A percentile compares a stretch with the other conserved stretches of the same genome.
phyloP scores from a whole-genome alignment of 2,329 filamentous ascomycete species.

The Cadophora sp. region DNA sequence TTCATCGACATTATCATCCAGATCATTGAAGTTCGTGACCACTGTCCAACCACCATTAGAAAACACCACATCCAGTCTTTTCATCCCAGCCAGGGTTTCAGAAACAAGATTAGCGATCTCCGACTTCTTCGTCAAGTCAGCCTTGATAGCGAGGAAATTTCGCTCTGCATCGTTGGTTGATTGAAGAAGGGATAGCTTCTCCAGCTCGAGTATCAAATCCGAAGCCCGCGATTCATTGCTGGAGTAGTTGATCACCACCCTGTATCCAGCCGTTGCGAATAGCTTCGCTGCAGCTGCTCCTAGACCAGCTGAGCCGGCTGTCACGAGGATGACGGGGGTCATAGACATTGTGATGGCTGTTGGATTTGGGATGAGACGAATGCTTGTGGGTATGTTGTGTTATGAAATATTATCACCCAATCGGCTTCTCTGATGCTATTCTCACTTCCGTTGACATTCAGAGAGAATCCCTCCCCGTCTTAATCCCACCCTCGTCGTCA shows the following conservation, averaged over 20 bases:
- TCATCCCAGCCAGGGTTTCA: slow-evolving; percentile 64
- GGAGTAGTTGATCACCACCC: slow-evolving; percentile 77
- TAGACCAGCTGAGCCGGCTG: slow-evolving; percentile 67
- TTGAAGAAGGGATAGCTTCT: slow-evolving; percentile 53
- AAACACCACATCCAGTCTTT: slow-evolving; percentile 77
- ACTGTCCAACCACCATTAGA: slow-evolving; percentile 72
- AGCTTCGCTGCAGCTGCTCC: slow-evolving; percentile 71
- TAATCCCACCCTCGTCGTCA: neutral
- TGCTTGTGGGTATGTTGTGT: neutral
- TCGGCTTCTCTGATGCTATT: neutral
- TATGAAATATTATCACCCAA: neutral
- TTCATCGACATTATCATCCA: slow-evolving; percentile 62
- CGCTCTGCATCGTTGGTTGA: slow-evolving; percentile 24
- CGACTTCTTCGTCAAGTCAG: slow-evolving; percentile 66
- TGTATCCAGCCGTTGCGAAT: slow-evolving; percentile 72
- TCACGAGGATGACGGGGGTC: slow-evolving; percentile 51
- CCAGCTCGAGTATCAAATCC: slow-evolving; percentile 61
- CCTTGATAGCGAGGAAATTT: slow-evolving; percentile 61
- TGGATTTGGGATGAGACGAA: neutral
- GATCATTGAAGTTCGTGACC: slow-evolving; percentile 52
- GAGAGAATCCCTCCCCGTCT: neutral
- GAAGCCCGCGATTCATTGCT: slow-evolving; percentile 66
- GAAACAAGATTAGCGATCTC: slow-evolving; percentile 67
- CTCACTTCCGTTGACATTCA: neutral
- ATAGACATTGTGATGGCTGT: neutral